Conservation (phyloP, 2,329 filamentous ascomycete genomes). For the Aspergillus intermedius region DNA sequence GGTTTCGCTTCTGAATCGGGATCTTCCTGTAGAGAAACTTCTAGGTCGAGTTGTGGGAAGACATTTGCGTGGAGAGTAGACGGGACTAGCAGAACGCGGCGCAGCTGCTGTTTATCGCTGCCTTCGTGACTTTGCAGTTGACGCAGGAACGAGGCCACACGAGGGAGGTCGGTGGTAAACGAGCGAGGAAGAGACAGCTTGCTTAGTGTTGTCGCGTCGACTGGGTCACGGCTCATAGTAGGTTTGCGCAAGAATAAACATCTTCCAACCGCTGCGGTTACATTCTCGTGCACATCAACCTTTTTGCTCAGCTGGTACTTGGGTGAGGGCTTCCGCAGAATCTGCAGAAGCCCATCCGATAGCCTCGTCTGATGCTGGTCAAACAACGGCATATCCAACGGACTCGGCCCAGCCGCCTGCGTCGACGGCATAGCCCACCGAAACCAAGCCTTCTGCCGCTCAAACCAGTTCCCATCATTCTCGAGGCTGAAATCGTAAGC, state of each 20-base stretch:
- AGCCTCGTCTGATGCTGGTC: constrained; percentile 24
- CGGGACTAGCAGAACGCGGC: constrained; percentile 31
- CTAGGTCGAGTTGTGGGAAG: constrained; percentile 32
- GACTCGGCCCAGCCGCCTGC: constrained; percentile 13
- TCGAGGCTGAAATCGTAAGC: constrained; percentile 20
- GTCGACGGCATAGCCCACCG: constrained; percentile 30
- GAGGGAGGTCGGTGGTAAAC: constrained; percentile 30
- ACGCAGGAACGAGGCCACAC: constrained; percentile 26
- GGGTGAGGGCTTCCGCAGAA: constrained; percentile 16
- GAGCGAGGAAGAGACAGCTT: constrained; percentile 22
- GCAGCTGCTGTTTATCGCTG: constrained; percentile 9
- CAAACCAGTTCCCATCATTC: constrained; percentile 22
- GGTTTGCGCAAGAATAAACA: constrained; percentile 30
- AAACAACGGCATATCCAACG: constrained; percentile 19
- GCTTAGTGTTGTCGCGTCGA: constrained; percentile 27
- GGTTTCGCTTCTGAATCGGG: constrained; percentile 1
- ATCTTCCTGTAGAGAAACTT: constrained; percentile 12
- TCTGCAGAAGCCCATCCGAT: constrained; percentile 26
- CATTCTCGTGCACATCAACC: constrained; percentile 21
- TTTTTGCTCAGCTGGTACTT: neutral
- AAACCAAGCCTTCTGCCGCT: constrained; percentile 30
- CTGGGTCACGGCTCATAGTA: constrained; percentile 10
- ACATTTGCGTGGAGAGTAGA: constrained; percentile 14
- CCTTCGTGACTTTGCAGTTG: constrained; percentile 14
- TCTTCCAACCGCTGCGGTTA: constrained; percentile 33